Evolutionary conservation across 208 protist species (phyloP).

Genomic region (Leishmania arabica): DNA sequence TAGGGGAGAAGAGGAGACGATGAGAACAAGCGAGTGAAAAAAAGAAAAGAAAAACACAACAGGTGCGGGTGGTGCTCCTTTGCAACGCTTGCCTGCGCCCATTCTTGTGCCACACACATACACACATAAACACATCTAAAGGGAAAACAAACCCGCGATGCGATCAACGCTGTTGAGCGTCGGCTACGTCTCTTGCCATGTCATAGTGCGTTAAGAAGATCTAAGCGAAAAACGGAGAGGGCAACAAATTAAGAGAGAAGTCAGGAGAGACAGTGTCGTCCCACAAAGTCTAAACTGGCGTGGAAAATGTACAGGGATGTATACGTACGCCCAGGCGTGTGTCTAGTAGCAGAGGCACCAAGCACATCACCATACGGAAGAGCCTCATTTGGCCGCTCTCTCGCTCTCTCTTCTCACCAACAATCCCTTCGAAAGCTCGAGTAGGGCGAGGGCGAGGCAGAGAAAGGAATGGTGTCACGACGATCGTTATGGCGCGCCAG

Average conservation of each 20-base stretch:
- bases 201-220: background rate
- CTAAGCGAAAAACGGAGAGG: background rate
- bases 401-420: background rate
- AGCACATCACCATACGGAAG: no score
- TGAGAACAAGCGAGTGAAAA: background rate
- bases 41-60: background rate
- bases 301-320: no score
- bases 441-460: background rate
- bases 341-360: no score
- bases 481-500: conserved; percentile 1
- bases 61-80: background rate
- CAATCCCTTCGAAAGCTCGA: background rate
- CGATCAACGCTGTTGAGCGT: background rate
- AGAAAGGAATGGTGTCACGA: background rate
- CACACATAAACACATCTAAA: background rate
- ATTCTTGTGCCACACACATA: background rate
- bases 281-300: background rate
- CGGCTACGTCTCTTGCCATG: background rate
- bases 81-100: background rate
- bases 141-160: background rate
- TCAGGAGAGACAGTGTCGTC: background rate
- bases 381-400: background rate
- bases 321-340: no score
- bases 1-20: no score
- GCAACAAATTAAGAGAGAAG: background rate